These are phyloP conservation scores for Thoreauomyces humboldtii DNA, from an alignment of 192 early-diverging fungal species.

Conservation along the genomic window DNA sequence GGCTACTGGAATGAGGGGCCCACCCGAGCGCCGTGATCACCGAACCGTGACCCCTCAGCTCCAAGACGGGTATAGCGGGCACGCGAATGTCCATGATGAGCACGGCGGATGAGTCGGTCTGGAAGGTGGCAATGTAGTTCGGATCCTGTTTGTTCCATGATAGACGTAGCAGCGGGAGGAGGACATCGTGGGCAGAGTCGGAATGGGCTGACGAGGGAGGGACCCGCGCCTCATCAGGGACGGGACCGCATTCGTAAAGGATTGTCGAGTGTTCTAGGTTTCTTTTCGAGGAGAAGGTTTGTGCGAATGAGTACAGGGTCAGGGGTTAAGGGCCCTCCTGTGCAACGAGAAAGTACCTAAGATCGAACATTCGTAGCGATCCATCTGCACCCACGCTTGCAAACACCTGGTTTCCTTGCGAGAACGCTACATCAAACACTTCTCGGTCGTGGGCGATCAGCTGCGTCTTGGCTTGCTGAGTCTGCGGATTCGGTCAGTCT, in stretches of 20 bases:
- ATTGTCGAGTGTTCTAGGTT: slow-evolving; percentile 97
- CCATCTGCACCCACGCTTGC: slow-evolving; percentile 98
- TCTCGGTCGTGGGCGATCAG: slow-evolving; percentile 98
- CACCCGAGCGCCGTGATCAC: slow-evolving; percentile 83
- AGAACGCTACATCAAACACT: slow-evolving; percentile 98
- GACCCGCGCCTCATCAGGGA: slow-evolving; percentile 7
- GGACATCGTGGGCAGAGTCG: slow-evolving; percentile 7
- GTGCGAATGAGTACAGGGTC: not conserved
- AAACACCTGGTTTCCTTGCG: slow-evolving; percentile 84
- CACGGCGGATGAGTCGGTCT: slow-evolving; percentile 76
- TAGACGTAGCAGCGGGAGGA: slow-evolving; percentile 73
- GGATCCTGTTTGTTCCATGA: slow-evolving; percentile 88
- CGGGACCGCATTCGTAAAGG: slow-evolving; percentile 83
- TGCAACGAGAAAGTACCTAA: slow-evolving; percentile 50
- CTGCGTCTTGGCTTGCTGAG: slow-evolving; percentile 96
- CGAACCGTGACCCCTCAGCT: slow-evolving; percentile 75
- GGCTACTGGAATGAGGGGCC: slow-evolving; percentile 75
- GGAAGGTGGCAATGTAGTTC: slow-evolving; percentile 91
- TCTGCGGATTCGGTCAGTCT: slow-evolving; percentile 37
- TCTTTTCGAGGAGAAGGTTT: slow-evolving; percentile 33
- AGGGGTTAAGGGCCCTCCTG: not conserved
- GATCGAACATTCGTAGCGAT: slow-evolving; percentile 95
- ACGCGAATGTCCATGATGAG: slow-evolving; percentile 88
- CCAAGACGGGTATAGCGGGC: slow-evolving; percentile 80
- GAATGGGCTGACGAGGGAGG: slow-evolving; percentile 29